Conservation (phyloP, 306 rosid genomes). For the Begonia loranthoides region DNA sequence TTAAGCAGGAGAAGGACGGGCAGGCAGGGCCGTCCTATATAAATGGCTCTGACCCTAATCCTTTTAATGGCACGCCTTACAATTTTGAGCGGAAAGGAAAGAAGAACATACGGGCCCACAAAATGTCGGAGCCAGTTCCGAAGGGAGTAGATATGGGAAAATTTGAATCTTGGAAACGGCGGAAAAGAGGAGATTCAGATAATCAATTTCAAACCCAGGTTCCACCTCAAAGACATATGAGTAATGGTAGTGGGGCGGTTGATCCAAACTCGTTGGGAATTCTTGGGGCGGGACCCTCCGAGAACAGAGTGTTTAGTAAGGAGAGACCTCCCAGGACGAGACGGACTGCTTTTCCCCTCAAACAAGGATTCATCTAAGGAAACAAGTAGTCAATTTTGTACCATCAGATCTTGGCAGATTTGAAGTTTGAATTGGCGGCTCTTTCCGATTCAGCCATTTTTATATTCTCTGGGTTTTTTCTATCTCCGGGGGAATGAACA, state of each 20-base stretch:
- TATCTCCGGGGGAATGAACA: slow-evolving; percentile 60
- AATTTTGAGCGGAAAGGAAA: slow-evolving; percentile 44
- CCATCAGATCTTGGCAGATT: slow-evolving; percentile 24
- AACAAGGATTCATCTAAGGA: slow-evolving; percentile 49
- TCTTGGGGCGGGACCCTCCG: slow-evolving; percentile 96
- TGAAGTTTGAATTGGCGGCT: slow-evolving; percentile 20
- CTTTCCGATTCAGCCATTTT: slow-evolving; percentile 26
- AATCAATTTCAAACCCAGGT: slow-evolving; percentile 45
- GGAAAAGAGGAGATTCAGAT: slow-evolving; percentile 66
- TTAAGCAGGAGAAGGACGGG: slow-evolving; percentile 62
- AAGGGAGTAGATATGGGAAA: slow-evolving; percentile 45
- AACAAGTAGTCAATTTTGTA: slow-evolving; percentile 22
- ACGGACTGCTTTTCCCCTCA: slow-evolving; percentile 50
- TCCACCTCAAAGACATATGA: slow-evolving; percentile 42
- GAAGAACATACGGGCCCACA: slow-evolving; percentile 28
- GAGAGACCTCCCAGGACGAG: slow-evolving; percentile 61
- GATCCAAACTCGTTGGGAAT: slow-evolving; percentile 82
- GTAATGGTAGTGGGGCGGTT: slow-evolving; percentile 36
- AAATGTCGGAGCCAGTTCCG: slow-evolving; percentile 44
- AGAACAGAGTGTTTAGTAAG: slow-evolving; percentile 35
- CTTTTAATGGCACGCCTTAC: slow-evolving; percentile 25
- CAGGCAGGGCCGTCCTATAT: slow-evolving; percentile 67
- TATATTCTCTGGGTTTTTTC: slow-evolving; percentile 51
- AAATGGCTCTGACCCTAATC: slow-evolving; percentile 44
- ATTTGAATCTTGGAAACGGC: slow-evolving; percentile 79